A percentile compares a stretch with the other conserved stretches of the same genome.
Conservation (phyloP, 129 eudicot species). For the Centella asiatica region DNA sequence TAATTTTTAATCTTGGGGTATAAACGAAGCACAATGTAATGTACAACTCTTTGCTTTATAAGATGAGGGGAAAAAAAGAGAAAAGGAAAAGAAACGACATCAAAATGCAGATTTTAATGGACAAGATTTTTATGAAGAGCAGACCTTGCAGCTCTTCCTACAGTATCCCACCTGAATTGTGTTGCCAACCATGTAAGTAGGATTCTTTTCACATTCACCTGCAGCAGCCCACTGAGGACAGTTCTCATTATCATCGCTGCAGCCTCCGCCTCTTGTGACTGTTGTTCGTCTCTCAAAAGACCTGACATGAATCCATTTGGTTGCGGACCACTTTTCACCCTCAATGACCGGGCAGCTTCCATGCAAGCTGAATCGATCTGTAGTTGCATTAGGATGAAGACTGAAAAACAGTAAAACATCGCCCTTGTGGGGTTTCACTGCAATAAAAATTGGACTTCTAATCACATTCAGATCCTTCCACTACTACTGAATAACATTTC, state of each 20-base stretch:
- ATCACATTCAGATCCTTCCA: neutral
- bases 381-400: conserved; percentile 70
- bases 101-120: neutral
- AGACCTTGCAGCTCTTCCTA: conserved; percentile 66
- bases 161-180: conserved; percentile 31
- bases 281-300: conserved; percentile 34
- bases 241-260: conserved; percentile 36
- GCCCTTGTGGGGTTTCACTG: conserved; percentile 78
- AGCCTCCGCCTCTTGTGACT: conserved; percentile 17
- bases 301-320: conserved; percentile 85
- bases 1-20: neutral
- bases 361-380: conserved; percentile 72
- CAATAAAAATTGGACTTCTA: neutral
- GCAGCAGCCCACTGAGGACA: conserved; percentile 51
- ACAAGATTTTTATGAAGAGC: conserved; percentile 16
- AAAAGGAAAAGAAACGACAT: too few species aligned
- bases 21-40: neutral
- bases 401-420: conserved; percentile 78
- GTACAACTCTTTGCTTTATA: neutral
- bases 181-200: conserved; percentile 54
- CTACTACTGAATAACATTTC: too few species aligned
- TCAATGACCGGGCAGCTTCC: conserved; percentile 83
- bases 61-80: too few species aligned
- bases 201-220: conserved; percentile 74
- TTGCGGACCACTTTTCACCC: conserved; percentile 94